phyloP scores from a whole-genome alignment of 306 rosid genomes.

The Pachyrhizus erosus region DNA sequence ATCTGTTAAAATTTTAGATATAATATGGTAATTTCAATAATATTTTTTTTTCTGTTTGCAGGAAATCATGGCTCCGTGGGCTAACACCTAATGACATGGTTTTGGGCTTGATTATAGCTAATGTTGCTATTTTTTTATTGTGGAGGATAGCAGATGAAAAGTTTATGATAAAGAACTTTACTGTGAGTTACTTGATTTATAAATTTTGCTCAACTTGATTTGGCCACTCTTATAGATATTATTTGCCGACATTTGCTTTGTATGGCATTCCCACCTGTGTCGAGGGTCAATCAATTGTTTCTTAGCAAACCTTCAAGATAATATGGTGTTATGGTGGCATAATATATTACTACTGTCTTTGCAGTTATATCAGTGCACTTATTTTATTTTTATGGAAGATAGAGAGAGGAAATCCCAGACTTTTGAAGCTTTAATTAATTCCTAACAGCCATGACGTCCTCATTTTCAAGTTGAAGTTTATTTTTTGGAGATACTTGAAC shows the following conservation, averaged over 20 bases:
- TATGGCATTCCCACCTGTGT: conserved; percentile 15
- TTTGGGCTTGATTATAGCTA: conserved; percentile 77
- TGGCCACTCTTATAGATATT: conserved; percentile 26
- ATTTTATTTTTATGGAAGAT: conserved; percentile 5
- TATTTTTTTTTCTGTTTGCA: conserved; percentile 52
- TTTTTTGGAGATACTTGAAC: conserved; percentile 6
- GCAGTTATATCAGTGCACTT: not conserved
- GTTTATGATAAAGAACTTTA: conserved; percentile 79
- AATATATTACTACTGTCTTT: conserved; percentile 10
- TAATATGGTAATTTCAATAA: conserved; percentile 28
- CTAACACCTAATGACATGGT: conserved; percentile 56
- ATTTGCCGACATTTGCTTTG: conserved; percentile 36
- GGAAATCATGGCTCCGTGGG: conserved; percentile 67
- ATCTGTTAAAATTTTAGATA: not conserved
- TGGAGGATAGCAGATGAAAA: conserved; percentile 62
- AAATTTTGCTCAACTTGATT: conserved; percentile 35
- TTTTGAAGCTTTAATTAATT: conserved; percentile 29
- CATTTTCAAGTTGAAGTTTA: conserved; percentile 30
- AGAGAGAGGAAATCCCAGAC: not conserved
- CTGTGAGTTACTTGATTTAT: conserved; percentile 62
- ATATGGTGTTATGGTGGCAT: conserved; percentile 4
- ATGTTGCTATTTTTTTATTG: conserved; percentile 70
- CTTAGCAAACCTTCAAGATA: not conserved
- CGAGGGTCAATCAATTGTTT: conserved; percentile 18
- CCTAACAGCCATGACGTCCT: conserved; percentile 1